Evolutionary conservation across 176 grass and related monocot genomes (phyloP).

Genomic region (Hsuehochloa calcarea): DNA sequence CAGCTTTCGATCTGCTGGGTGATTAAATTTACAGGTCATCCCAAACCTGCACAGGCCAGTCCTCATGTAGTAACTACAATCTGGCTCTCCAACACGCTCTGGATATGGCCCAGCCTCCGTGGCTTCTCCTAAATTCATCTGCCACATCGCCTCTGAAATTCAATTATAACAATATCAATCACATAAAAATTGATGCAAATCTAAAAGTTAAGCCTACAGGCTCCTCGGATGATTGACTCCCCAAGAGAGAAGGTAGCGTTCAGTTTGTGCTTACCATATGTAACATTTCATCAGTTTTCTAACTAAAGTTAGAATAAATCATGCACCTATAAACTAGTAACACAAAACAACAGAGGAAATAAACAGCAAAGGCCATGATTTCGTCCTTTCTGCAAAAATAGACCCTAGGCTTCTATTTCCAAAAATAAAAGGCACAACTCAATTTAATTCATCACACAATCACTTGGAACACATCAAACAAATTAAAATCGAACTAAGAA

Average conservation of each 20-base stretch:
- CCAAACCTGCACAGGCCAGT: slow-evolving; percentile 85
- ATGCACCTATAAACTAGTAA: neutral
- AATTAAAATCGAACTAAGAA: neutral
- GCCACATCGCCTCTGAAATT: slow-evolving; percentile 74
- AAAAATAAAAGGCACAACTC: neutral
- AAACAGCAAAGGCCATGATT: neutral
- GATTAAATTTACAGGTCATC: slow-evolving; percentile 96
- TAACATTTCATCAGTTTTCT: neutral
- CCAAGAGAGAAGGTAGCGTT: neutral
- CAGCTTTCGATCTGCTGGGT: slow-evolving; percentile 69
- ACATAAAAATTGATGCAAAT: neutral
- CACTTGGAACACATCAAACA: neutral
- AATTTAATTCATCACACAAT: neutral
- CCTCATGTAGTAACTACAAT: slow-evolving; percentile 88
- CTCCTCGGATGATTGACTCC: neutral
- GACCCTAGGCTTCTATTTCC: neutral
- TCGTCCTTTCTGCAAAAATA: slow-evolving; percentile 1
- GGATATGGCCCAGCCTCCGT: slow-evolving; percentile 63
- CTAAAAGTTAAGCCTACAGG: neutral
- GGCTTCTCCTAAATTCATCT: slow-evolving; percentile 57
- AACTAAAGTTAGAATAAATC: neutral
- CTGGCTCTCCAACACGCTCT: slow-evolving; percentile 76
- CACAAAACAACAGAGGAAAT: neutral
- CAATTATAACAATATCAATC: slow-evolving; percentile 23
- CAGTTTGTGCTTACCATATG: neutral